Evolutionary conservation across 257 asterid species (phyloP).

Genomic region (Nicotiana sylvestris): DNA sequence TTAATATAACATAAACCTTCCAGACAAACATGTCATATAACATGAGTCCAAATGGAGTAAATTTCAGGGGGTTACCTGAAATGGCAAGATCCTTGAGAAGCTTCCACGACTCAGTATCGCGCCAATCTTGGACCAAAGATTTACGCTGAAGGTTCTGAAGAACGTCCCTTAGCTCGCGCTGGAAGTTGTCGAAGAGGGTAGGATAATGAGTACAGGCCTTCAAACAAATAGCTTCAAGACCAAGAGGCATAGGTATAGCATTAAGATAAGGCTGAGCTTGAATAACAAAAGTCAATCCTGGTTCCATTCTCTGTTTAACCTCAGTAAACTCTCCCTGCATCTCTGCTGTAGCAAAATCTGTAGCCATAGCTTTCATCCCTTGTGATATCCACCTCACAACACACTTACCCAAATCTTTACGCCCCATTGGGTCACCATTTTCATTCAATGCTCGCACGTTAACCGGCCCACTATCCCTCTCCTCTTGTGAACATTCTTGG

Average conservation of each 20-base stretch:
- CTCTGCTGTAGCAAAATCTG: slow-evolving; percentile 64
- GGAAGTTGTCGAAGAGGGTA: slow-evolving; percentile 91
- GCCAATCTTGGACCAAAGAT: slow-evolving; percentile 58
- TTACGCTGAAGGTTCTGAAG: slow-evolving; percentile 61
- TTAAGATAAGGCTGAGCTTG: slow-evolving; percentile 91
- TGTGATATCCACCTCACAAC: slow-evolving; percentile 77
- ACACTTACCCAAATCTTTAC: slow-evolving; percentile 72
- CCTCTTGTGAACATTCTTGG: slow-evolving; percentile 8
- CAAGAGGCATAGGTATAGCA: slow-evolving; percentile 87
- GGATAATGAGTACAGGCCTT: slow-evolving; percentile 93
- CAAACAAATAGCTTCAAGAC: slow-evolving; percentile 76
- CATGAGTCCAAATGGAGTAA: neutral
- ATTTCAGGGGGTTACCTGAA: slow-evolving; percentile 47
- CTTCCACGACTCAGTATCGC: slow-evolving; percentile 82
- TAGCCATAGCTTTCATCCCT: slow-evolving; percentile 91
- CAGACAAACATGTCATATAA: neutral
- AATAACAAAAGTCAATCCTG: slow-evolving; percentile 79
- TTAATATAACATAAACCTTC: neutral
- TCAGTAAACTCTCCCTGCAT: slow-evolving; percentile 68
- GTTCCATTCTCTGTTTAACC: slow-evolving; percentile 66
- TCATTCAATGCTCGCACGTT: slow-evolving; percentile 40
- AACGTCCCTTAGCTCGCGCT: slow-evolving; percentile 85
- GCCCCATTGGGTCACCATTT: slow-evolving; percentile 83
- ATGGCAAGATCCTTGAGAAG: slow-evolving; percentile 74
- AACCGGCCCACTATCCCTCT: slow-evolving; percentile 3